A percentile compares a stretch with the other conserved stretches of the same genome.
phyloP scores from a whole-genome alignment of 179 eudicot species.

The Heliamphora pulchella region DNA sequence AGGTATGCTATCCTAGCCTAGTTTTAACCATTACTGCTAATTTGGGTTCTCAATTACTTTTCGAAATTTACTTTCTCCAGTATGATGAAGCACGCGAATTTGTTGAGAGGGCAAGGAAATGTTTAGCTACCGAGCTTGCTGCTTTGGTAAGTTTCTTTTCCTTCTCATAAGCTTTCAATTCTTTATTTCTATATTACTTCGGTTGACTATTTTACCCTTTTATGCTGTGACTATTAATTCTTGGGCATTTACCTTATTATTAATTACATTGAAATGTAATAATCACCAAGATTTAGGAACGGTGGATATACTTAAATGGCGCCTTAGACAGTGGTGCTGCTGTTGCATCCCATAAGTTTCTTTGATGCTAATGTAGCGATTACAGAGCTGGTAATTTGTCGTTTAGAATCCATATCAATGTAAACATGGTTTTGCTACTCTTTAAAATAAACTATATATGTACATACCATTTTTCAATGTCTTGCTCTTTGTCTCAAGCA shows the following conservation, averaged over 20 bases:
- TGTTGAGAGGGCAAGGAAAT: constrained; percentile 94
- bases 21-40: background rate
- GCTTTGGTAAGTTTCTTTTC: constrained; percentile 64
- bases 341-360: background rate
- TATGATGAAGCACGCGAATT: constrained; percentile 95
- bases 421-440: background rate
- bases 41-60: background rate
- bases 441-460: background rate
- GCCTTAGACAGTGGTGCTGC: background rate
- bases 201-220: background rate
- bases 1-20: constrained; percentile 37
- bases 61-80: constrained; percentile 34
- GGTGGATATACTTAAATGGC: background rate
- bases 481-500: background rate
- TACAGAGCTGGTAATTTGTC: background rate
- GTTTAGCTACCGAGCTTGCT: constrained; percentile 94
- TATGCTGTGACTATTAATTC: background rate
- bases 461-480: background rate
- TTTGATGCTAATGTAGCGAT: constrained; percentile 3
- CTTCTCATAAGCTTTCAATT: constrained; percentile 3
- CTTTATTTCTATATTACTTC: constrained; percentile 1
- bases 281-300: background rate
- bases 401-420: background rate
- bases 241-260: background rate
- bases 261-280: background rate